Conservation (phyloP, 2,329 filamentous ascomycete species). For the Zarea fungicola region DNA sequence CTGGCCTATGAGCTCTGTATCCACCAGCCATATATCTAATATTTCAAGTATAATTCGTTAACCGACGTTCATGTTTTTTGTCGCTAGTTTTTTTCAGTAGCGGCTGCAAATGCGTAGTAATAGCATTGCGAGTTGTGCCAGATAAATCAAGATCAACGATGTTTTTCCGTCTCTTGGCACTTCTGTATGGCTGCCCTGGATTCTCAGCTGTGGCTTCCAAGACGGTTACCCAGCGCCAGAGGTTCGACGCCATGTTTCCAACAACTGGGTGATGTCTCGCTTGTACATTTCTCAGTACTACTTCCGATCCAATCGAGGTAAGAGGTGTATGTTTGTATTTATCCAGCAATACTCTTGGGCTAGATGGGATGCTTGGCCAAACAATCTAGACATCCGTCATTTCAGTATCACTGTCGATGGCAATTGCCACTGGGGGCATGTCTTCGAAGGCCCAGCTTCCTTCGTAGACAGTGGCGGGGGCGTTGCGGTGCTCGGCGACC, state of each 20-base stretch:
- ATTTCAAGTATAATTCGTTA: slow-evolving; percentile 23
- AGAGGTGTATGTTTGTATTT: slow-evolving; percentile 2
- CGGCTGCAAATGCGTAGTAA: background rate
- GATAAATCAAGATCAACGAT: slow-evolving; percentile 11
- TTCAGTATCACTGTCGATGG: slow-evolving; percentile 45
- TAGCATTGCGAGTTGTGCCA: slow-evolving; percentile 2
- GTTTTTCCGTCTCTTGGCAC: background rate
- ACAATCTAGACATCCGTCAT: slow-evolving; percentile 51
- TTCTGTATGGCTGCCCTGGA: background rate
- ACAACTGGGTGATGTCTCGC: background rate
- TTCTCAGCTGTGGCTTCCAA: background rate
- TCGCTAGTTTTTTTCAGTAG: slow-evolving; percentile 5
- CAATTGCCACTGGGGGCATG: slow-evolving; percentile 34
- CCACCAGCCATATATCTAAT: slow-evolving; percentile 20
- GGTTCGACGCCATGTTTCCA: background rate
- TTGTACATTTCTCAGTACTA: slow-evolving; percentile 9
- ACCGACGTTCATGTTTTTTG: background rate
- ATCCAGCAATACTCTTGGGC: slow-evolving; percentile 8
- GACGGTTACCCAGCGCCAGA: background rate
- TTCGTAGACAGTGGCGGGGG: slow-evolving; percentile 92
- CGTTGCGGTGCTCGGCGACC: slow-evolving; percentile 70
- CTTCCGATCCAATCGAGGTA: slow-evolving; percentile 9
- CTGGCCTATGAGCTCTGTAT: slow-evolving; percentile 1
- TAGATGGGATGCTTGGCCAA: slow-evolving; percentile 10
- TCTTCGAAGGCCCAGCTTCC: slow-evolving; percentile 88